Evolutionary conservation across 352 stramenopile species (phyloP).

Genomic region (Halophytophthora batemanensis): DNA sequence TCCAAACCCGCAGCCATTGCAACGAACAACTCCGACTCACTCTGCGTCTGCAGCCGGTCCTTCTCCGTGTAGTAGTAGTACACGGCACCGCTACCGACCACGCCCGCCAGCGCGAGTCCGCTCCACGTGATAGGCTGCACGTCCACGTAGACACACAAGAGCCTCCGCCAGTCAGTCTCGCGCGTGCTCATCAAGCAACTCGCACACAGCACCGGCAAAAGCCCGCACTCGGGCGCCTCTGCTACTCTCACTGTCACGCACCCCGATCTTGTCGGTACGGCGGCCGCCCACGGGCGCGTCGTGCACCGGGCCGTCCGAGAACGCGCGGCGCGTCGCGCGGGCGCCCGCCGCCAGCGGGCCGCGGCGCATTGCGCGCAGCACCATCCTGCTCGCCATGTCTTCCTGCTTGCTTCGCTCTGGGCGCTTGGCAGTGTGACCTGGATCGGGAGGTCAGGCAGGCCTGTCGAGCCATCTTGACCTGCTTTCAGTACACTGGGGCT

Average conservation of each 20-base stretch:
- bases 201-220: neutral
- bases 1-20: neutral
- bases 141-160: slow-evolving; percentile 1
- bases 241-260: slow-evolving; percentile 17
- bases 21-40: slow-evolving; percentile 23
- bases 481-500: no score
- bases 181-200: slow-evolving; percentile 3
- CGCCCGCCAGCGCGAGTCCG: slow-evolving; percentile 69
- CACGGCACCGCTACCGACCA: slow-evolving; percentile 68
- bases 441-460: no score
- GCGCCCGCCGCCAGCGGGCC: slow-evolving; percentile 1
- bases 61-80: slow-evolving; percentile 91
- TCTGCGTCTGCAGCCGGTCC: slow-evolving; percentile 82
- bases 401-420: neutral
- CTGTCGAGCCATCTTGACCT: no score
- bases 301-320: slow-evolving; percentile 29
- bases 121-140: slow-evolving; percentile 81
- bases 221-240: neutral
- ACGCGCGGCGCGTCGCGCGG: slow-evolving; percentile 23
- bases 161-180: slow-evolving; percentile 3
- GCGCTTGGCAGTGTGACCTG: no score
- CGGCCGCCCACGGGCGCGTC: slow-evolving; percentile 14
- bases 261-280: slow-evolving; percentile 58
- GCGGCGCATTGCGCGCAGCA: slow-evolving; percentile 21
- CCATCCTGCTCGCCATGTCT: slow-evolving; percentile 29